Percentiles rank a stretch among this genome's conserved stretches.
These are phyloP conservation scores for Cladophialophora immunda DNA, from an alignment of 2,329 filamentous ascomycete species.

Conservation along the genomic window DNA sequence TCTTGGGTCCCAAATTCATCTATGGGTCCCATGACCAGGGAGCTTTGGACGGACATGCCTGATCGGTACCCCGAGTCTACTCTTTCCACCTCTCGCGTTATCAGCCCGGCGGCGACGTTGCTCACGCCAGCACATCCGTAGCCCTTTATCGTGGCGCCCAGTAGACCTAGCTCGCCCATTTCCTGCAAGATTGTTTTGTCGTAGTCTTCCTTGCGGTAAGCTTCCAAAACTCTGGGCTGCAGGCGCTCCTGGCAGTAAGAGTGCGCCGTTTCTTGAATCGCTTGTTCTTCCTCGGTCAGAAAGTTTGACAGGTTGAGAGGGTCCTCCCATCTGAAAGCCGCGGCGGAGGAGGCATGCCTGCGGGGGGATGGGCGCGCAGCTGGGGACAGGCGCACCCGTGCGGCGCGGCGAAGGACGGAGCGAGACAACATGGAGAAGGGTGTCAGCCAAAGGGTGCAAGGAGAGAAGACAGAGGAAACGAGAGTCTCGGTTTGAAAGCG, in stretches of 20 bases:
- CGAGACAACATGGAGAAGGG: slow-evolving; percentile 32
- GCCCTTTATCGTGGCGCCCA: slow-evolving; percentile 85
- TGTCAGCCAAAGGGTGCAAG: neutral
- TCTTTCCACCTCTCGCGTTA: slow-evolving; percentile 87
- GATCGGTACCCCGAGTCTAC: slow-evolving; percentile 92
- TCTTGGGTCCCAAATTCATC: slow-evolving; percentile 86
- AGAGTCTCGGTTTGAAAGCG: neutral
- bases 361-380: slow-evolving; percentile 18
- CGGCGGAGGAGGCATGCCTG: slow-evolving; percentile 39
- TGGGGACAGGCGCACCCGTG: slow-evolving; percentile 23
- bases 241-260: slow-evolving; percentile 92
- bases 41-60: slow-evolving; percentile 92
- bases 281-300: slow-evolving; percentile 87
- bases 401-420: slow-evolving; percentile 34
- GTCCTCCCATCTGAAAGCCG: slow-evolving; percentile 87
- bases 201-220: slow-evolving; percentile 86
- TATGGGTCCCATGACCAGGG: slow-evolving; percentile 92
- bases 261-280: slow-evolving; percentile 89
- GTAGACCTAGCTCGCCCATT: slow-evolving; percentile 90
- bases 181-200: slow-evolving; percentile 85
- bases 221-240: slow-evolving; percentile 84
- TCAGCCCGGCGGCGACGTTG: slow-evolving; percentile 86
- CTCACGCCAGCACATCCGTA: slow-evolving; percentile 89
- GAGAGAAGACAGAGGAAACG: neutral
- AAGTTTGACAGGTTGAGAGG: slow-evolving; percentile 78